Evolutionary conservation across 176 grass and related monocot genomes (phyloP), one percentile per base, ranked within the genome.

Genomic region (Hsuehochloa calcarea): DNA sequence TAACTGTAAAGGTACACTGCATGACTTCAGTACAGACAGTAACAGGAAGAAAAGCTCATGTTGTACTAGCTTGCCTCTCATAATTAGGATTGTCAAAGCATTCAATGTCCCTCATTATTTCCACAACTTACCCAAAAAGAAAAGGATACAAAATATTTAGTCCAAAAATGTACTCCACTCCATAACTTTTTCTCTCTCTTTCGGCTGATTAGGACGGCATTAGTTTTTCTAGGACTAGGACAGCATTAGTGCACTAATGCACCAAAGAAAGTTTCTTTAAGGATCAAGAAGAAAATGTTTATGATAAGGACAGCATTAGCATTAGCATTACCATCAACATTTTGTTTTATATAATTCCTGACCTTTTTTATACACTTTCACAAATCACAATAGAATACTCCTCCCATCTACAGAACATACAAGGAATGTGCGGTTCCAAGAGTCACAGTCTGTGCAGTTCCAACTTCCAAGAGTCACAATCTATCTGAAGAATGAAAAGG

Each of bases 11-110:
- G 76, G 66, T 82, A 86, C 70, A 13, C 65, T 66, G 17, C 63
- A 45, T 10, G 84, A 74, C 67, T 73, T 68, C 11, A 62, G 66
- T 83, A 4, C 60, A 67, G 60, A 43, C 65, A 58, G 46, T 70
- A 82, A 77, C 43, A 65, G 44, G 38, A 58, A 67, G 65, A 43
- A 72, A 40, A 39, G 3, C 29, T 66, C 37, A 50, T 65, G 25
- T 17, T 16, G 40, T 8, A 72, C 79, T 54, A 31, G 79, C 65
- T 82, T 59, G 82, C 49, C 31, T 16, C 46, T 46, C 45, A 8
- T 88, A 69, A 71, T 51, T 54, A 56, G 12, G 22, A 79, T 78
- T 78, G 79, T 82, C 79, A 72, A 82, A 78, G 22, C 73, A 86
- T 71, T 65, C 56, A 86, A 86, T 83, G 73, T 31, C 65, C 65